A percentile compares a stretch with the other conserved stretches of the same genome.
These are phyloP conservation scores for Ramularia collo-cygni DNA, from an alignment of 2,329 filamentous ascomycete species.

Conservation along the genomic window DNA sequence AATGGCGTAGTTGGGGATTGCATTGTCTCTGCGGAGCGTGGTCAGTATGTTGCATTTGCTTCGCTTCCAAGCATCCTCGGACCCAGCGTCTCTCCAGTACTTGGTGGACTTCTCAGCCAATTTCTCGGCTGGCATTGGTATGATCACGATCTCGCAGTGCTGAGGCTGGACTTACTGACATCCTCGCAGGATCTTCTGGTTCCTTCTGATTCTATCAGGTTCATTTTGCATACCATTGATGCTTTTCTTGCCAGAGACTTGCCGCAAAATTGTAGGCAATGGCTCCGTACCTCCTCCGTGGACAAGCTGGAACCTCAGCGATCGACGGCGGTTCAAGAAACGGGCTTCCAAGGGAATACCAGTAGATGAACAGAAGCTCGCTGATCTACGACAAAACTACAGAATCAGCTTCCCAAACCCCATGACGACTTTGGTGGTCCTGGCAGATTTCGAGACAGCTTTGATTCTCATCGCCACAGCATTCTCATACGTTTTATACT, in stretches of 20 bases:
- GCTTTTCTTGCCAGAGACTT: conserved; percentile 32
- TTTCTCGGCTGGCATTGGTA: conserved; percentile 30
- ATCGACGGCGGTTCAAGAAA: too few relatives aligned
- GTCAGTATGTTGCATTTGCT: conserved; percentile 28
- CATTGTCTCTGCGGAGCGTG: conserved; percentile 27
- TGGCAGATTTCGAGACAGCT: conserved; percentile 24
- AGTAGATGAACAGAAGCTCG: conserved; percentile 21
- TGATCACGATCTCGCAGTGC: too few relatives aligned
- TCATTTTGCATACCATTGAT: conserved; percentile 24
- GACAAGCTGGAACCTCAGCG: too few relatives aligned
- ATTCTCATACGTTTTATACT: conserved; percentile 40
- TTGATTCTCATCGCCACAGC: conserved; percentile 22
- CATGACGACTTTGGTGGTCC: conserved; percentile 34
- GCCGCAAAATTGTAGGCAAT: conserved; percentile 36
- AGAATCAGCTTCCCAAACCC: conserved; percentile 39
- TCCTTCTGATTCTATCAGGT: conserved; percentile 34
- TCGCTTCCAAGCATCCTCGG: conserved; percentile 25
- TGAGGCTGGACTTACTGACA: too few relatives aligned
- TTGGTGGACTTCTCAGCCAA: conserved; percentile 26
- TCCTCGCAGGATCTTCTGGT: conserved; percentile 36
- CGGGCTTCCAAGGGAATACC: conserved; percentile 19
- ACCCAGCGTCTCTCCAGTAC: conserved; percentile 23
- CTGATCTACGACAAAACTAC: conserved; percentile 26
- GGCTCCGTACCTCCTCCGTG: conserved; percentile 25
- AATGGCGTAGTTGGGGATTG: conserved; percentile 31